Base-by-base conservation (phyloP, 257 asterid species). In the Perilla frutescens region DNA sequence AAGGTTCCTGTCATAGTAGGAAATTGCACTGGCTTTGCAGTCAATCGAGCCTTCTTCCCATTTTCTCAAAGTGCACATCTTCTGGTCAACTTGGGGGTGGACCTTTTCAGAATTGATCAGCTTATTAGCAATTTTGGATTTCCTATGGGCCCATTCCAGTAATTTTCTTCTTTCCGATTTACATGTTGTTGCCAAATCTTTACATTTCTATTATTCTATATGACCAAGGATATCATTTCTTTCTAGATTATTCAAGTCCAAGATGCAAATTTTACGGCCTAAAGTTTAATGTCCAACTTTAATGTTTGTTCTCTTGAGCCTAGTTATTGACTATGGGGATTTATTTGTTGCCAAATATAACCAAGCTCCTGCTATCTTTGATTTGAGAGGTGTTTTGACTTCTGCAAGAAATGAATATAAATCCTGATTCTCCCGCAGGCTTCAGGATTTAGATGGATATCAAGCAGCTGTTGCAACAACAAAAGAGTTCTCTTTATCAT, bases 21-120 rank as follows among this genome's bases (percentile, higher is more conserved):
- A 77, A 93, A 93, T 76, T 93, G 98, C 85, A 87, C 93, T 54
- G 98, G 98, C 59, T 93, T 93, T 87, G 97, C 97, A 68, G 98
- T 93, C 77, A 93, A 93, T 66, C 81, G 98, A 79, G 79, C 97
- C 73, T 93, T 93, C 89, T 93, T 90, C 70, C 98, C 97, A 13
- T 93, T 91, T 68, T 14, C 57, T 49, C 97, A 89, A 81, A 81
- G 97, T 80, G 96, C 98, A 73, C 87, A 84, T 2, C 74, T 84
- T 72, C 81, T 93, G 85, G 91, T 79, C 62, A 82, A 93, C 83
- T 72, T 93, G 83, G 98, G 98, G 10, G 96, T 93, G 63, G 98
- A 93, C 81, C 84, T 81, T 64, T 91, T 85, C 92, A 91, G 98
- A 79, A 89, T 93, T 75, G 98, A 93, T 79, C 89, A 68, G 78